Base-by-base conservation (phyloP, 768 basidiomycete species). In the Boletus barrowsii region DNA sequence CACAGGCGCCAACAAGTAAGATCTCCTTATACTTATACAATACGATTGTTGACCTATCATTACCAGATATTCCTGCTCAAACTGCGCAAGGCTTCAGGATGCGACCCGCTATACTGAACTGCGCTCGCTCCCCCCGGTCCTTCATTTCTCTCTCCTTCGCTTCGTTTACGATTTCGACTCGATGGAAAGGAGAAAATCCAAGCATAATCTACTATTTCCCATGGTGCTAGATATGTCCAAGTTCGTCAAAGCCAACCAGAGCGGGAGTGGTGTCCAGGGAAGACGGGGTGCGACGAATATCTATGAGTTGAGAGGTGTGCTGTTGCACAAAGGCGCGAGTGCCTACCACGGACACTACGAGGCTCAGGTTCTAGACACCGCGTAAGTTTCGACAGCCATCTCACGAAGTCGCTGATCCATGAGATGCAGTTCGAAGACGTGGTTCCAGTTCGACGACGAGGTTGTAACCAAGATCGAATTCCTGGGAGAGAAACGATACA, bases 361-460 rank as follows among this genome's bases (percentile, higher is more conserved):
- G 68, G 90, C 88, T 14, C 88, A 92, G 64, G 88, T 92, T 18
- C 83, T 84, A 62, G 90, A 93, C 65, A 72, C 73, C 20, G 70
- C 73, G 90, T 93, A 63, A 51, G 83, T 73, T 43, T 26, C 18
- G 14, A 30, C 20, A 15, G 39, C 17, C 18, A 10, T 42, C 29
- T 35, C 24, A 29, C 22, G 42, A 39, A 45, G 45, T 42, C 29
- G 17, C 51, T 61, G 22, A 60, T 46, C 17, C 26, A n/a, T 51
- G 36, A 35, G 45, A 42, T 30, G 35, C 54, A 92, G 89, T 47
- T 78, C 77, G 45, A 69, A 78, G 39, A 77, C 85, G 17, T 98
- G 96, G 95, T 95, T 86, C 66, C 84, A 88, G 56, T 98, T 93
- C 72, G 94, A 96, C 62, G 96, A 98, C 65, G 96, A 98, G 67